These are phyloP conservation scores for Nectriaceae sp. DNA, from an alignment of 2,329 filamentous ascomycete species.

Conservation along the genomic window DNA sequence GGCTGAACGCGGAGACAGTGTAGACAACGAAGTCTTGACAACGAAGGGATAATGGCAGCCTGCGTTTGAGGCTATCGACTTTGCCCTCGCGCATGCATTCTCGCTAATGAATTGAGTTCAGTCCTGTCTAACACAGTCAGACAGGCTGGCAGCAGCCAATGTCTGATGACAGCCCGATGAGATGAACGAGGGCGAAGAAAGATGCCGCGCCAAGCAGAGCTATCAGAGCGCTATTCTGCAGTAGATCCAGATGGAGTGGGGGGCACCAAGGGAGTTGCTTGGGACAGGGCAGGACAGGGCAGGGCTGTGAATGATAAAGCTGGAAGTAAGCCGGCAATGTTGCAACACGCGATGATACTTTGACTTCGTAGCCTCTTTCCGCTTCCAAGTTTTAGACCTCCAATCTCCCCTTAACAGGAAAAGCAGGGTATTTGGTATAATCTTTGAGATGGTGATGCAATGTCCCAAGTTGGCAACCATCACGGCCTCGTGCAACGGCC, in stretches of 20 bases:
- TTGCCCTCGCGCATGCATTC: background rate
- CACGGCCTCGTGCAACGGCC: background rate
- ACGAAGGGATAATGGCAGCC: too few relatives aligned
- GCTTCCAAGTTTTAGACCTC: background rate
- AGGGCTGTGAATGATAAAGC: background rate
- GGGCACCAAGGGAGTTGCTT: slow-evolving; percentile 4
- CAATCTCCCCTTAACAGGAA: background rate
- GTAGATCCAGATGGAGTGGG: slow-evolving; percentile 26
- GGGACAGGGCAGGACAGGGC: background rate
- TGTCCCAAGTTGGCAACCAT: background rate
- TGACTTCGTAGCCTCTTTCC: background rate
- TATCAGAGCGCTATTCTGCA: slow-evolving; percentile 14
- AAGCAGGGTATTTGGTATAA: too few relatives aligned
- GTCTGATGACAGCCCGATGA: too few relatives aligned
- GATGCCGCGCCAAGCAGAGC: slow-evolving; percentile 8
- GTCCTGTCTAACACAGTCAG: too few relatives aligned
- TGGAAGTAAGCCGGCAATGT: background rate
- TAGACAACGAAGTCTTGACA: background rate
- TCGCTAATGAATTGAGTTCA: background rate
- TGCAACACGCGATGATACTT: background rate
- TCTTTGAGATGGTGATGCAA: too few relatives aligned
- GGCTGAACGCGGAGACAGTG: background rate
- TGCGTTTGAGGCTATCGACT: too few relatives aligned
- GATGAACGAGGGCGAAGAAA: background rate
- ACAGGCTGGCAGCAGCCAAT: too few relatives aligned